Conservation (phyloP, 1,139 yeast genomes). For the Geotrichum carabidarum region DNA sequence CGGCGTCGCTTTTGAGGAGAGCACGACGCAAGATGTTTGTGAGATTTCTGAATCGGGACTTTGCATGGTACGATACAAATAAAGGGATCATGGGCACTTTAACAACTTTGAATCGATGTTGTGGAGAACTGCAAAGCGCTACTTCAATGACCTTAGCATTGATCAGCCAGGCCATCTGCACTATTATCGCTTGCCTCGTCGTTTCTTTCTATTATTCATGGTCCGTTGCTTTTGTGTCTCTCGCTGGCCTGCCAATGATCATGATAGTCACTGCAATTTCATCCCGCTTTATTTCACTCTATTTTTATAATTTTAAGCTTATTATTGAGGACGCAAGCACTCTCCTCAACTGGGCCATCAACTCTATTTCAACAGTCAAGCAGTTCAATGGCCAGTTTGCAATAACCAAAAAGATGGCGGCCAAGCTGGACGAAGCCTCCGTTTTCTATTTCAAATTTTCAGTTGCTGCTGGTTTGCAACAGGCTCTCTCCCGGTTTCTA, state of each 20-base stretch:
- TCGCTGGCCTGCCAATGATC: conserved; percentile 70
- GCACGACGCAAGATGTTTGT: conserved; percentile 47
- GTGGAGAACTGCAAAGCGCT: conserved; percentile 72
- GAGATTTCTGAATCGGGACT: conserved; percentile 29
- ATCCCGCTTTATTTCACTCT: conserved; percentile 48
- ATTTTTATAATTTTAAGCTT: conserved; percentile 54
- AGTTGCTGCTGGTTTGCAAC: conserved; percentile 51
- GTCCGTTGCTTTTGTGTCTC: conserved; percentile 70
- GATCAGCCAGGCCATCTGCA: conserved; percentile 48
- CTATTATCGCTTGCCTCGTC: conserved; percentile 53
- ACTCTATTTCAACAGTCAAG: conserved; percentile 56
- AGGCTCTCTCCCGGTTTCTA: conserved; percentile 53
- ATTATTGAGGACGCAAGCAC: conserved; percentile 54
- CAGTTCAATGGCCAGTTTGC: conserved; percentile 51
- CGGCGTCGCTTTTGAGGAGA: conserved; percentile 62
- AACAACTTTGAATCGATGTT: conserved; percentile 55
- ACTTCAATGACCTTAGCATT: conserved; percentile 63
- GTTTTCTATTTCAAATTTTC: conserved; percentile 46
- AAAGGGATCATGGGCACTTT: conserved; percentile 52
- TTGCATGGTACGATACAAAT: conserved; percentile 49
- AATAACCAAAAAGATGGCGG: conserved; percentile 48
- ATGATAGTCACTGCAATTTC: conserved; percentile 46
- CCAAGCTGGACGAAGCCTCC: conserved; percentile 44
- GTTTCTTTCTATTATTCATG: conserved; percentile 76
- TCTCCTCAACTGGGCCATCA: conserved; percentile 64